A percentile compares a stretch with the other conserved stretches of the same genome.
Evolutionary conservation across 495 filamentous ascomycete species (phyloP).

Genomic region (Penicillium taxi): DNA sequence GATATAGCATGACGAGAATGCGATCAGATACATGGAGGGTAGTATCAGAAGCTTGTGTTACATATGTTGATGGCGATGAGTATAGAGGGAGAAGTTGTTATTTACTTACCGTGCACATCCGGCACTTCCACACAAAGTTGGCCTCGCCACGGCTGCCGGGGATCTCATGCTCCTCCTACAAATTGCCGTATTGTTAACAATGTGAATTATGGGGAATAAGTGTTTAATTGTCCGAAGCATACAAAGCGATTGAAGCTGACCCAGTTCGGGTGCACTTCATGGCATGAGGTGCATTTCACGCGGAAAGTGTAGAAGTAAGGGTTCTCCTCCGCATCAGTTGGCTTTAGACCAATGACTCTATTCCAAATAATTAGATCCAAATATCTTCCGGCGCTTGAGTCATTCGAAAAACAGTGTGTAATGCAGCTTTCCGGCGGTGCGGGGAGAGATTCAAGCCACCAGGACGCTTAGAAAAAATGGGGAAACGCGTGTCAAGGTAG

Average conservation of each 20-base stretch:
- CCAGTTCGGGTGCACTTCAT: constrained; percentile 82
- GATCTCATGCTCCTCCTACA: constrained; percentile 74
- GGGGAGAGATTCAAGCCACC: constrained; percentile 1
- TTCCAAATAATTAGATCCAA: constrained; percentile 2
- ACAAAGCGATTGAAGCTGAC: constrained; percentile 86
- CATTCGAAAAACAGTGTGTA: constrained; percentile 1
- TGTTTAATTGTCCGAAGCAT: constrained; percentile 25
- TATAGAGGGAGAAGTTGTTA: not conserved
- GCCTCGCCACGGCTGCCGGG: constrained; percentile 89
- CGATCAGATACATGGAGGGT: too few relatives aligned
- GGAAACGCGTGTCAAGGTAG: not conserved
- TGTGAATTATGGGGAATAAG: not conserved
- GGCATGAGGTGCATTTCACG: constrained; percentile 92
- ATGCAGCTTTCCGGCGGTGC: constrained; percentile 1
- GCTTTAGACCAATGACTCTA: constrained; percentile 84
- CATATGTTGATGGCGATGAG: too few relatives aligned
- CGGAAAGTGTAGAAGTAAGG: constrained; percentile 95
- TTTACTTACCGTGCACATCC: constrained; percentile 76
- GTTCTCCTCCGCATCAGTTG: constrained; percentile 66
- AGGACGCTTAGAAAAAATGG: not conserved
- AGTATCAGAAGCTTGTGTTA: too few relatives aligned
- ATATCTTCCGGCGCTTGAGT: not conserved
- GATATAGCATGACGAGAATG: too few relatives aligned
- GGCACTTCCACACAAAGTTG: constrained; percentile 97
- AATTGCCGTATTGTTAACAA: not conserved